Evolutionary conservation across 2,329 filamentous ascomycete species (phyloP), one percentile per base, ranked within the genome.

Genomic region (Pyrenophora tritici-repentis): DNA sequence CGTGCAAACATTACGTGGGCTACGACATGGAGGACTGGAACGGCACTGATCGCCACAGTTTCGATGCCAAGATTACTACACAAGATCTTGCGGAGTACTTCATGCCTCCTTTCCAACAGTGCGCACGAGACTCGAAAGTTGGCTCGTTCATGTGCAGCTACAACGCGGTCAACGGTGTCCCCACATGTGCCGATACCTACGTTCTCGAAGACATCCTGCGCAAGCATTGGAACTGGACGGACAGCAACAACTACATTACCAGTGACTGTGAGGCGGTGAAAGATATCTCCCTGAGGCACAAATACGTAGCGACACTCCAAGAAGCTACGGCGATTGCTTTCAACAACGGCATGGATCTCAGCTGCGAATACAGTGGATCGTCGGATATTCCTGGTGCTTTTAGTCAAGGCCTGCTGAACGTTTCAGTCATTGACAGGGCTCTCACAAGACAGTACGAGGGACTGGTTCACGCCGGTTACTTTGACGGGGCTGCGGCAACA

Each of bases 11-110:
- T 56, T 78, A 76, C 42, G 75, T 70, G 2, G 66, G 56, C 31
- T 59, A 68, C 9, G 66, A 70, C 22, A 55, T 69, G 33, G 66
- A 69, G 51, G 38, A 44, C 13, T 69, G 66, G 68, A 63, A 66
- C 31, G 67, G 68, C 9, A 64, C 61, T 35, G 58, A 24, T 16
- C 48, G 66, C 4, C 77, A 80, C 65, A 77, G 78, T 13, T 86
- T 84, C 53, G 77, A 87, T 63, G 79, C 84, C 5, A 73, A 78
- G 10, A 81, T 86, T 50, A 75, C 77, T 8, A 73, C 77, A 41
- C 86, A 88, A 58, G 86, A 90, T 53, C 72, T 89, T 4, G 78
- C 81, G 0, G 86, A 88, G 60, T 89, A 88, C 71, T 89, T 87
- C 62, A 77, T 87, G 34, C 85, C 83, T 1, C 80, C 85, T 0